Evolutionary conservation across 495 filamentous ascomycete species (phyloP), one percentile per base, ranked within the genome.

Genomic region (Acidomyces sp.): DNA sequence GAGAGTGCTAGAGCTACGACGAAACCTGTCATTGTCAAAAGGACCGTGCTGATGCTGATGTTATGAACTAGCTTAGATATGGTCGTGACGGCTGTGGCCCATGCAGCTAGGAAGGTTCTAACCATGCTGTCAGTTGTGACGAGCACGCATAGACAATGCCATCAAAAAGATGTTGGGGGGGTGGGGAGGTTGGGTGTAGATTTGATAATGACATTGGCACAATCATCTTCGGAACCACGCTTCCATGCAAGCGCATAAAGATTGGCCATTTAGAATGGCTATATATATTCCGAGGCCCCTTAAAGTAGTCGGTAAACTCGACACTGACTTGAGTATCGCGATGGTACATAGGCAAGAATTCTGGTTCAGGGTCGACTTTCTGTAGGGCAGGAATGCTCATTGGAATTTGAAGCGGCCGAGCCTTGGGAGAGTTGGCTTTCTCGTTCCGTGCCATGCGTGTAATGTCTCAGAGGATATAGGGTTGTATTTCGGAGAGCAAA

Each of bases 1-100:
- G 79, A 84, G 46, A 93, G 64, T 0, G 80, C 71, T 54, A 92
- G 59, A 67, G 78, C 81, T 51, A 93, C 82, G 45, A 92, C 82
- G 66, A 93, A 90, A 77, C 84, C 85, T 20, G 83, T 73, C 9
- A 92, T 78, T 11, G 83, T 92, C 24, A 93, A 70, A 6, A 93
- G 67, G 39, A 86, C 68, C 17, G 68, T 73, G 46, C 71, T 69
- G 19, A 90, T 75, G 16, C 69, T 69, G 2, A 82, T 60, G 46
- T 55, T 28, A 22, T 71, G 56, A 18, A 72, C 66, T 21, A 63
- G 65, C 37, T 65, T 54, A 15, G 65, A 75, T 38, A 92, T 66
- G 17, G 60, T 60, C 3, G 80, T 85, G 46, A 92, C 75, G 2
- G 68, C 45, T 4, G 73, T 78, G 2, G 82, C 62, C 85, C 85